Evolutionary conservation across 805 yeast species (phyloP), one percentile per base, ranked within the genome.

Genomic region (Candida qinlingensis): DNA sequence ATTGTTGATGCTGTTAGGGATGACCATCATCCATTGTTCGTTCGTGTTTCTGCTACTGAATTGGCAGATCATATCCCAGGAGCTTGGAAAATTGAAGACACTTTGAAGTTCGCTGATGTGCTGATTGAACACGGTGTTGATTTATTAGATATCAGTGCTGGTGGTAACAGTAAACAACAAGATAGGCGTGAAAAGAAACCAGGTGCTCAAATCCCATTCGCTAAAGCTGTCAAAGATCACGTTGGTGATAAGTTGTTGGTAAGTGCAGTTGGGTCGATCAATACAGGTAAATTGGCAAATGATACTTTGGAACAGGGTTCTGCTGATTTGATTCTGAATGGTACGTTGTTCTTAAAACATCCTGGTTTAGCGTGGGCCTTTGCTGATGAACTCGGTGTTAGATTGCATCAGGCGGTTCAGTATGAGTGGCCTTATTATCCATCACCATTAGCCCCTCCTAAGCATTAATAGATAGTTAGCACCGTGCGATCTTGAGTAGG

Each of bases 131-230:
- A 62, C 44, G 81, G 79, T 8, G 70, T 81, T 41, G 79, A 77
- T 49, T 62, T 80, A 13, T 52, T 81, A 36, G 86, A 81, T 57
- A 69, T 75, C 41, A 77, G 83, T 1, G 66, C 79, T 7, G 85
- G 83, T 50, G 81, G 81, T 41, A 71, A 70, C 56, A 64, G 63
- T 53, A 50, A 61, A 39, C 54, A 63, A 39, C 67, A 63, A 49
- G 57, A 49, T 26, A 56, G 70, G 55, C 47, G 58, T 25, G 26
- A 31, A n/a, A 39, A 41, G 4, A 10, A n/a, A 13, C 47, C 47
- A 4, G 75, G 73, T 3, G 52, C 62, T 48, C 77, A 75, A 51
- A 65, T 65, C 4, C 70, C 66, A 19, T 59, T 62, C 42, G 75
- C 84, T 6, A 60, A 57, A 47, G 66, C 65, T 5, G 52, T 79